Percentiles rank a stretch among this genome's conserved stretches.
Evolutionary conservation across 2,329 filamentous ascomycete species (phyloP).

Genomic region (Emergomyces africanus): DNA sequence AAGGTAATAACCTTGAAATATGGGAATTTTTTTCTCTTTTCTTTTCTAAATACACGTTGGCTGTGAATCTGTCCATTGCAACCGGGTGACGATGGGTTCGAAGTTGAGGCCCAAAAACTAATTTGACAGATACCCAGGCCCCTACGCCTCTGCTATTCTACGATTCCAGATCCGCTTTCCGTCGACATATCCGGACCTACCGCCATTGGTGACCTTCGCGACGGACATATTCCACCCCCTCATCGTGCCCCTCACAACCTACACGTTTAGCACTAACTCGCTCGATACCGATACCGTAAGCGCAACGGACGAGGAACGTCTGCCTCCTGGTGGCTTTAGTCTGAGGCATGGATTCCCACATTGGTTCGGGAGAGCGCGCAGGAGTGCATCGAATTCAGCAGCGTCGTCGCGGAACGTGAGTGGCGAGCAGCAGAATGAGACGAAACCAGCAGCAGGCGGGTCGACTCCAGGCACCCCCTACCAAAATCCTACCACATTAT

Average conservation of each 20-base stretch:
- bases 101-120: background rate
- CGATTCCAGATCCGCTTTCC: constrained; percentile 87
- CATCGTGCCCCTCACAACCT: constrained; percentile 84
- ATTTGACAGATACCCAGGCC: constrained; percentile 43
- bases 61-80: background rate
- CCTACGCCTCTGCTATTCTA: constrained; percentile 75
- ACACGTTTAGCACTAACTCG: constrained; percentile 75
- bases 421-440: constrained; percentile 21
- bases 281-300: constrained; percentile 66
- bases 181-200: constrained; percentile 60
- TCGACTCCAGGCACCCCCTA: constrained; percentile 4
- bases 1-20: constrained; percentile 44
- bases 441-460: constrained; percentile 1
- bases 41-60: background rate
- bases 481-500: background rate
- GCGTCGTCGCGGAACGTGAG: constrained; percentile 32
- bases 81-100: background rate
- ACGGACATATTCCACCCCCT: constrained; percentile 94
- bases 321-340: constrained; percentile 83
- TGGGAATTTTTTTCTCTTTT: background rate
- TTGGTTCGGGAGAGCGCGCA: constrained; percentile 61
- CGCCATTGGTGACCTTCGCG: constrained; percentile 75
- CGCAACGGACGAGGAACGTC: constrained; percentile 66
- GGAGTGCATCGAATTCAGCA: constrained; percentile 25
- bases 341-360: constrained; percentile 78